Evolutionary conservation across 2,329 filamentous ascomycete genomes (phyloP), one percentile per base, ranked within the genome.

Genomic region (Acrodontium crateriforme): DNA sequence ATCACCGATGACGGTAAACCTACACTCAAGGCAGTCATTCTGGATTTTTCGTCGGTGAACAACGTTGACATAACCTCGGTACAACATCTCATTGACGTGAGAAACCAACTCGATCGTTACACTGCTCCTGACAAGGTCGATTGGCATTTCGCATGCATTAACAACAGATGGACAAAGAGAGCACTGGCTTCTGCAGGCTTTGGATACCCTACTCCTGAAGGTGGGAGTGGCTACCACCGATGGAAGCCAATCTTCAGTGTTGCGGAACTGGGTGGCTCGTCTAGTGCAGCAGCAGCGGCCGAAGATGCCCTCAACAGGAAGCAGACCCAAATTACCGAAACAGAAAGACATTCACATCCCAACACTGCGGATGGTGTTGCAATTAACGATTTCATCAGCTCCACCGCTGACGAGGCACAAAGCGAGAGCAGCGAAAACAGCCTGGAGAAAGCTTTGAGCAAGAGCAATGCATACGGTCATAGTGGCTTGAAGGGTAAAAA

Each of bases 231-330:
- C 5, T 68, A 70, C 42, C 65, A 71, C 37, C 70, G 80, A 34
- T 95, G 85, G 87, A 85, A 82, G 52, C 81, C 84, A n/a, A 84
- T 95, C 39, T 95, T 93, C 63, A 84, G 74, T 47, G 83, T 95
- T 13, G 82, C 87, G 2, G 83, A 93, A 48, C 74, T 91, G 38
- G 74, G 82, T 36, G 78, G 83, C 12, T 60, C 63, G 4, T 58
- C 73, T 29, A 81, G 76, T 4, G 79, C 79, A 0, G 77, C 78
- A 1, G 71, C 71, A 0, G 62, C 63, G 6, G 80, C 79, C 0
- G 77, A 85, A 43, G 59, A 66, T 15, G 59, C 66, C 15, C 65
- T 68, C 29, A 77, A 78, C 47, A 65, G 71, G 46, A 27, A 33
- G n/a, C 65, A 60, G 33, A 12, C 22, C 6, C 9, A 16, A 28